Conservation (phyloP, 768 basidiomycete species). For the Agaricus blazei region DNA sequence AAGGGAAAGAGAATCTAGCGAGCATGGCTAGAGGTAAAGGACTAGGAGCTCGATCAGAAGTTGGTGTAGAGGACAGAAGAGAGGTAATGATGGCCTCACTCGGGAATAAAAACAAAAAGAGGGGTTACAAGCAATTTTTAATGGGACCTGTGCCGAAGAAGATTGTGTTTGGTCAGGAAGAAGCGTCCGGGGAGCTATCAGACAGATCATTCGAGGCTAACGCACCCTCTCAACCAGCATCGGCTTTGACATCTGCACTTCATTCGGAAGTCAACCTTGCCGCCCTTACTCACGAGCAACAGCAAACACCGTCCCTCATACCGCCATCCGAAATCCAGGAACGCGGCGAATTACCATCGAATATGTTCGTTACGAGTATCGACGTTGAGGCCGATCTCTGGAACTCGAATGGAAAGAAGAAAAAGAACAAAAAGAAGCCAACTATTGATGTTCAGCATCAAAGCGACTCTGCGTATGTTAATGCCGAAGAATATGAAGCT, state of each 20-base stretch:
- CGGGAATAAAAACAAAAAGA: constrained; percentile 72
- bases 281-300: constrained; percentile 2
- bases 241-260: neutral
- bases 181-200: neutral
- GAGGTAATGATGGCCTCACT: constrained; percentile 46
- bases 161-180: constrained; percentile 43
- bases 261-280: neutral
- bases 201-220: neutral
- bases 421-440: constrained; percentile 27
- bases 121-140: constrained; percentile 56
- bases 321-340: constrained; percentile 62
- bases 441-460: neutral
- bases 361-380: constrained; percentile 67
- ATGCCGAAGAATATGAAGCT: constrained; percentile 12
- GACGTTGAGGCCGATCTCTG: constrained; percentile 56
- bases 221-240: neutral
- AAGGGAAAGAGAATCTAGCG: constrained; percentile 1
- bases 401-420: constrained; percentile 13
- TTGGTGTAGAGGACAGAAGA: constrained; percentile 1
- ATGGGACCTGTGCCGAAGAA: constrained; percentile 35
- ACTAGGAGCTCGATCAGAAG: constrained; percentile 8
- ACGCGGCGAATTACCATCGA: constrained; percentile 44
- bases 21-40: constrained; percentile 13
- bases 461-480: constrained; percentile 5
- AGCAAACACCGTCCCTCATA: constrained; percentile 33